A percentile compares a stretch with the other conserved stretches of the same genome.
Evolutionary conservation across 2,329 filamentous ascomycete genomes (phyloP).

Genomic region (Aspergillus sp.): DNA sequence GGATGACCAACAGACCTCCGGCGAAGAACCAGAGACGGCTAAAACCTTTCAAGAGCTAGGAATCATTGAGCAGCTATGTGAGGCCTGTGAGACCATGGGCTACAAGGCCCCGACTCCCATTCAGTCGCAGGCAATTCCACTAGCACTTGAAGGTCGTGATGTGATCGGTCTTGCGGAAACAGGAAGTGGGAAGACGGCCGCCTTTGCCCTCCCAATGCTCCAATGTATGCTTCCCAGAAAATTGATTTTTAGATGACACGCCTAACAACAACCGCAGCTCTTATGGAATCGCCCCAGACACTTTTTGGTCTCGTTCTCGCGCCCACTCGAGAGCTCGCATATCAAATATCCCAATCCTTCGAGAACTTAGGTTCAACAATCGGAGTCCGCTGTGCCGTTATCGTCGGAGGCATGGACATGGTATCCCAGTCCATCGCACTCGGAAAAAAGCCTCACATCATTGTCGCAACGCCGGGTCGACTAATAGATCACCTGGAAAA

Average conservation of each 20-base stretch:
- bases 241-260: neutral
- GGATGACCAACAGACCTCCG: constrained; percentile 3
- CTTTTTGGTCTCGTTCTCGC: constrained; percentile 88
- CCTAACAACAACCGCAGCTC: constrained; percentile 44
- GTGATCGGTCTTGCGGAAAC: constrained; percentile 94
- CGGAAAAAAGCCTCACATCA: constrained; percentile 91
- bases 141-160: constrained; percentile 76
- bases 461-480: constrained; percentile 88
- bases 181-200: constrained; percentile 92
- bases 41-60: constrained; percentile 61
- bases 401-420: constrained; percentile 96
- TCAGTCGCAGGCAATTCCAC: constrained; percentile 79
- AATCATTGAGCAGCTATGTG: constrained; percentile 81
- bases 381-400: constrained; percentile 77
- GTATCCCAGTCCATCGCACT: constrained; percentile 86
- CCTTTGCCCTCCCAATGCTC: constrained; percentile 89
- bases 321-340: constrained; percentile 88
- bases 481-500: constrained; percentile 92
- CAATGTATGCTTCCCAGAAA: constrained; percentile 50
- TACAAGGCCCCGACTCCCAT: constrained; percentile 89
- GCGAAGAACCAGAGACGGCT: constrained; percentile 12
- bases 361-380: constrained; percentile 86
- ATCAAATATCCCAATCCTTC: constrained; percentile 84
- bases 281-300: constrained; percentile 83
- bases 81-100: constrained; percentile 78